Evolutionary conservation across 495 filamentous ascomycete genomes (phyloP), one percentile per base, ranked within the genome.

Genomic region (Tuber magnatum): DNA sequence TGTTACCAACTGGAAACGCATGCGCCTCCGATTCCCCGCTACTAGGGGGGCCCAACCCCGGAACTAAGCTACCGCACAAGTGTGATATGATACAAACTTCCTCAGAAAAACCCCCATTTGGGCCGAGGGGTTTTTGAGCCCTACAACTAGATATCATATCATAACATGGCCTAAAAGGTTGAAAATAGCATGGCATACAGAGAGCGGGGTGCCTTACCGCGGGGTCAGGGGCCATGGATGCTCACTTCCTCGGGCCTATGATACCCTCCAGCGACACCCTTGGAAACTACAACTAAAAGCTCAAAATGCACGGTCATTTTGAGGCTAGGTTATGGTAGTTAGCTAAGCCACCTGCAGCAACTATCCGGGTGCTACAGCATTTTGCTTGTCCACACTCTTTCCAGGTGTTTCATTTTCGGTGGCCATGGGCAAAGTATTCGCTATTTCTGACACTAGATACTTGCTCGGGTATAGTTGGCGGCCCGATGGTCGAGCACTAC

Each of bases 1-100:
- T 65, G 56, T 65, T 35, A 35, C 56, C 56, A 65, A 65, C 56
- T 35, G 18, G 56, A 65, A 65, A 65, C 28, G 56, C 56, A 65
- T 65, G 56, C 56, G 56, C 56, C 56, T 65, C 56, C 56, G 32
- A 14, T 65, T 65, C 28, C 28, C 32, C 56, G n/a, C 18, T 35
- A 9, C 16, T 14, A 14, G 35, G 12, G 28, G 28, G 56, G 12
- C 1, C 16, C 32, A 65, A 65, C 16, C 56, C 12, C 10, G n/a
- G 51, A 61, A 28, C 28, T 18, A 65, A 65, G 28, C 14, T 35
- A 18, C 14, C 14, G 35, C 39, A n/a, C n/a, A n/a, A n/a, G n/a
- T n/a, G n/a, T n/a, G n/a, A n/a, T n/a, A n/a, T 40, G 3, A 28
- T 35, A 7, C 28, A 65, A 35, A 4, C 12, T 65, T 18, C 28